These are phyloP conservation scores for Cryphonectria japonica DNA, from an alignment of 2,329 filamentous ascomycete genomes.

Conservation along the genomic window DNA sequence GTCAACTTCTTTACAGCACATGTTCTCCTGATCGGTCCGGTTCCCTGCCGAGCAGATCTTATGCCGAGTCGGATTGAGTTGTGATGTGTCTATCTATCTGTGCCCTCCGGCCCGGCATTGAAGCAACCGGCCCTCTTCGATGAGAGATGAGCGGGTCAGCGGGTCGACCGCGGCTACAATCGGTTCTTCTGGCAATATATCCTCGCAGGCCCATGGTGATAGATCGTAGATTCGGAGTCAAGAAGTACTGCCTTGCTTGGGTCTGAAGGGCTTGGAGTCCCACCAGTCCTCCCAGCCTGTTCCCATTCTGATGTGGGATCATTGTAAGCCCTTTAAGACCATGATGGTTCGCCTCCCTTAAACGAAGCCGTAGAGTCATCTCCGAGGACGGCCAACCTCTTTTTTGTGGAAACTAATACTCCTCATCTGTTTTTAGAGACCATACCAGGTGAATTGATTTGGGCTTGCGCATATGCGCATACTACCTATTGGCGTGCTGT, in stretches of 20 bases:
- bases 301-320: background rate
- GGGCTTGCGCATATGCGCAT: background rate
- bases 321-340: background rate
- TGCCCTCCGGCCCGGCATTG: background rate
- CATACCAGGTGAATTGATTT: background rate
- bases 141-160: background rate
- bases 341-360: too few species aligned
- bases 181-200: background rate
- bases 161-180: conserved; percentile 1
- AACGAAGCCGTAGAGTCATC: background rate
- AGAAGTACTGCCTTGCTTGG: background rate
- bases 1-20: background rate
- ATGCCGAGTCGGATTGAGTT: background rate
- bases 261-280: background rate
- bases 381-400: background rate
- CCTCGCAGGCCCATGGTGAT: background rate
- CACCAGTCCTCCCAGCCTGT: background rate
- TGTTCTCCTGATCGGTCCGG: background rate
- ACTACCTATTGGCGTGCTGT: background rate
- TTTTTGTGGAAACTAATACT: background rate
- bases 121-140: background rate
- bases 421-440: background rate
- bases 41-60: background rate
- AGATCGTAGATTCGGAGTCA: background rate
- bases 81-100: background rate